Conservation (phyloP, 768 basidiomycete genomes). For the Mycena metata region DNA sequence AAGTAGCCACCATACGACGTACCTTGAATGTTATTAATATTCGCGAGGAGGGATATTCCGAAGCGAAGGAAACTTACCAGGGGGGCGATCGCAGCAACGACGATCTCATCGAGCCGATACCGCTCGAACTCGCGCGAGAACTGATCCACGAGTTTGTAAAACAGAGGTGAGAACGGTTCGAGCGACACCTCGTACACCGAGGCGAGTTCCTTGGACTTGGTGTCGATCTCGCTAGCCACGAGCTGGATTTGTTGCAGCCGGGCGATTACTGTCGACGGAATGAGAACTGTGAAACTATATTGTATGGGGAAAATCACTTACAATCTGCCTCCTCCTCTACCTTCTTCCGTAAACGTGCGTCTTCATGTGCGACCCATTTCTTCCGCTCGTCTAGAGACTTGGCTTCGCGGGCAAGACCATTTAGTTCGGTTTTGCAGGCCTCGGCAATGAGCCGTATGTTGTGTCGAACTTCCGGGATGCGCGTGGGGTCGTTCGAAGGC, state of each 20-base stretch:
- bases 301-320: constrained; percentile 51
- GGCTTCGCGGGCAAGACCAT: constrained; percentile 92
- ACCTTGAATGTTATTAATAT: constrained; percentile 54
- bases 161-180: constrained; percentile 77
- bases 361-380: constrained; percentile 79
- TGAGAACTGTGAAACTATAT: constrained; percentile 14
- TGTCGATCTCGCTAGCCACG: constrained; percentile 78
- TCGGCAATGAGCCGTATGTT: constrained; percentile 92
- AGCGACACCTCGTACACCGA: constrained; percentile 79
- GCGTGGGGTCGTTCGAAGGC: constrained; percentile 86
- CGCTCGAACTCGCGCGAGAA: constrained; percentile 81
- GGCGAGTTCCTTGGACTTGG: constrained; percentile 73
- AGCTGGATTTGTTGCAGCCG: constrained; percentile 84
- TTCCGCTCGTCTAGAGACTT: constrained; percentile 85
- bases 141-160: constrained; percentile 79
- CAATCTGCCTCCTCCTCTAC: constrained; percentile 84
- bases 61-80: constrained; percentile 56
- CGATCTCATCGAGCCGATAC: constrained; percentile 89
- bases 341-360: constrained; percentile 74
- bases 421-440: constrained; percentile 86
- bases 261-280: constrained; percentile 70
- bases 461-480: constrained; percentile 97
- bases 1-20: constrained; percentile 77
- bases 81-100: constrained; percentile 93
- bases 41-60: not conserved